These are phyloP conservation scores for Stromatinia cepivora DNA, from an alignment of 2,329 filamentous ascomycete genomes.

Conservation along the genomic window DNA sequence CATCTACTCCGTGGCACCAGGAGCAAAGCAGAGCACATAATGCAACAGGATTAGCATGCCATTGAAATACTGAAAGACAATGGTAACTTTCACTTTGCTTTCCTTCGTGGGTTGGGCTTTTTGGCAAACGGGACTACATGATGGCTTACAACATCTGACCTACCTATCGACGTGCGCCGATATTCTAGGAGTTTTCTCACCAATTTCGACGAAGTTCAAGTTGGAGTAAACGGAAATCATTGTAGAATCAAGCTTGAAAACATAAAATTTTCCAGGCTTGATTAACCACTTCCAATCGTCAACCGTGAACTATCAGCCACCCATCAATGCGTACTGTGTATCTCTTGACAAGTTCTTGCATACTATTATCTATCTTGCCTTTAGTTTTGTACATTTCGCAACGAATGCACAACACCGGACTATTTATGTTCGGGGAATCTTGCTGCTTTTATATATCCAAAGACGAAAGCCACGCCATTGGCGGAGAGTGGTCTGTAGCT, in stretches of 20 bases:
- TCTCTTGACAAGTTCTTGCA: background rate
- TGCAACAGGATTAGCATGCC: background rate
- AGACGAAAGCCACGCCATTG: too few species aligned
- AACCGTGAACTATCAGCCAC: too few species aligned
- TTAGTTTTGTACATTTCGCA: background rate
- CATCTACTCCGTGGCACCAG: too few species aligned
- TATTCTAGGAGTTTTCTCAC: background rate
- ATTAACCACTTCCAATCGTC: background rate
- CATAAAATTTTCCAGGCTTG: too few species aligned
- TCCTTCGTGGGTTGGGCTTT: background rate
- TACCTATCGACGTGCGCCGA: background rate
- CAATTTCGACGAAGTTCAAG: rapidly evolving
- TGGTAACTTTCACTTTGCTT: too few species aligned
- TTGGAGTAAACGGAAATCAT: too few species aligned
- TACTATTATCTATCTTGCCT: background rate
- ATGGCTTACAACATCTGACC: background rate
- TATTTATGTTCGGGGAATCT: too few species aligned
- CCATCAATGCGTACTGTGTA: background rate
- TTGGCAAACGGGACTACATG: background rate
- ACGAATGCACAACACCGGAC: too few species aligned
- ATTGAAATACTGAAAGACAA: too few species aligned
- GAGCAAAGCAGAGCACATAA: background rate
- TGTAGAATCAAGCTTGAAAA: background rate
- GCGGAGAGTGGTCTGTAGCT: background rate
- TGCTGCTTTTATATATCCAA: too few species aligned